These are phyloP conservation scores for Emergomyces orientalis DNA, from an alignment of 2,329 filamentous ascomycete species.

Conservation along the genomic window DNA sequence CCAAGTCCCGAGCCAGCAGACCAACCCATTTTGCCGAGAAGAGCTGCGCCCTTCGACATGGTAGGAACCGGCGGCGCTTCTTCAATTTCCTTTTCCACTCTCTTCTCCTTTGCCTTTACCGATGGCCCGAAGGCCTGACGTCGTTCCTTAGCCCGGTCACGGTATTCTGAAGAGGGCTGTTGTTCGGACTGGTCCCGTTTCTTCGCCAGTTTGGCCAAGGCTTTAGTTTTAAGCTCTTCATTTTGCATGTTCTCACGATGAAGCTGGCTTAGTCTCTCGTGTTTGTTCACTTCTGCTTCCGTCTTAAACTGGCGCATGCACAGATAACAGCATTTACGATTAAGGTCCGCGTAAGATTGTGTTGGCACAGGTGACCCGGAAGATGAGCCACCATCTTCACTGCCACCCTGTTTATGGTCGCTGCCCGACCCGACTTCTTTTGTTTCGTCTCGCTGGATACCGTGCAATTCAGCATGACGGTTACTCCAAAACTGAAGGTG, in stretches of 20 bases:
- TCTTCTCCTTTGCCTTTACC: conserved; percentile 27
- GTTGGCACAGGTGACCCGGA: conserved; percentile 30
- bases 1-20: conserved; percentile 40
- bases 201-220: conserved; percentile 35
- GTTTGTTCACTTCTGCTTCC: conserved; percentile 47
- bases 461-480: conserved; percentile 58
- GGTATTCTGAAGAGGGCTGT: conserved; percentile 32
- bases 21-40: conserved; percentile 46
- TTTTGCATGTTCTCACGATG: conserved; percentile 49
- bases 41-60: conserved; percentile 41
- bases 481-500: conserved; percentile 65
- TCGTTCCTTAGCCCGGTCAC: conserved; percentile 40
- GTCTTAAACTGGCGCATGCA: conserved; percentile 52
- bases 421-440: conserved; percentile 18
- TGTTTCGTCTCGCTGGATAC: conserved; percentile 32
- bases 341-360: conserved; percentile 53
- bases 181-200: conserved; percentile 26
- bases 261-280: conserved; percentile 50
- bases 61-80: conserved; percentile 22
- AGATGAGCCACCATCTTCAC: conserved; percentile 18
- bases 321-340: conserved; percentile 51
- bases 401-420: conserved; percentile 19
- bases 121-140: conserved; percentile 35
- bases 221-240: conserved; percentile 37
- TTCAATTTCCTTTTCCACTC: conserved; percentile 23